phyloP scores from a whole-genome alignment of 495 filamentous ascomycete species.

The Friedmanniomyces endolithicus region DNA sequence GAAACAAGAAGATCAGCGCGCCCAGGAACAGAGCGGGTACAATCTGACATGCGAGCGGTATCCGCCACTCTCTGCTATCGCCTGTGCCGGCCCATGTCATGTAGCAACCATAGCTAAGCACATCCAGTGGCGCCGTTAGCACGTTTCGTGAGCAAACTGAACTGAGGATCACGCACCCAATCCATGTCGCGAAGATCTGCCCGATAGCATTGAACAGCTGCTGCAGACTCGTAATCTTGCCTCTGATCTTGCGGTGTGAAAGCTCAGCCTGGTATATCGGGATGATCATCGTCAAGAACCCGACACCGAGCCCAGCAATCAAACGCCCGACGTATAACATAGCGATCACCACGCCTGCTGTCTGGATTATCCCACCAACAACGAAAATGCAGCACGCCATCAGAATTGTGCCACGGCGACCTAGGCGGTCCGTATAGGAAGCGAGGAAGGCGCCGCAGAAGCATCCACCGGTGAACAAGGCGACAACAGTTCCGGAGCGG shows the following conservation, averaged over 20 bases:
- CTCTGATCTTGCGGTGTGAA: conserved; percentile 22
- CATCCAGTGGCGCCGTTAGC: not conserved
- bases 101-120: conserved; percentile 21
- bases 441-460: conserved; percentile 22
- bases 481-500: conserved; percentile 29
- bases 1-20: conserved; percentile 22
- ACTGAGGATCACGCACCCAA: conserved; percentile 23
- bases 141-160: not conserved
- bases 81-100: conserved; percentile 13
- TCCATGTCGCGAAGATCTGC: conserved; percentile 26
- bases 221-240: conserved; percentile 22
- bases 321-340: conserved; percentile 32
- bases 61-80: conserved; percentile 20
- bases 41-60: conserved; percentile 21
- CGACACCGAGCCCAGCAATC: conserved; percentile 30
- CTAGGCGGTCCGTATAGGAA: conserved; percentile 17
- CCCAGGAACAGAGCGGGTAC: conserved; percentile 20
- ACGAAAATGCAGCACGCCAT: conserved; percentile 32
- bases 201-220: conserved; percentile 22
- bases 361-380: conserved; percentile 34
- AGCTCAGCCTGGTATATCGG: conserved; percentile 25
- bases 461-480: conserved; percentile 32
- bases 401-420: conserved; percentile 31
- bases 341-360: conserved; percentile 26
- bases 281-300: conserved; percentile 23